A percentile compares a stretch with the other conserved stretches of the same genome.
Conservation (phyloP, 768 basidiomycete genomes). For the Suillus alpinus region DNA sequence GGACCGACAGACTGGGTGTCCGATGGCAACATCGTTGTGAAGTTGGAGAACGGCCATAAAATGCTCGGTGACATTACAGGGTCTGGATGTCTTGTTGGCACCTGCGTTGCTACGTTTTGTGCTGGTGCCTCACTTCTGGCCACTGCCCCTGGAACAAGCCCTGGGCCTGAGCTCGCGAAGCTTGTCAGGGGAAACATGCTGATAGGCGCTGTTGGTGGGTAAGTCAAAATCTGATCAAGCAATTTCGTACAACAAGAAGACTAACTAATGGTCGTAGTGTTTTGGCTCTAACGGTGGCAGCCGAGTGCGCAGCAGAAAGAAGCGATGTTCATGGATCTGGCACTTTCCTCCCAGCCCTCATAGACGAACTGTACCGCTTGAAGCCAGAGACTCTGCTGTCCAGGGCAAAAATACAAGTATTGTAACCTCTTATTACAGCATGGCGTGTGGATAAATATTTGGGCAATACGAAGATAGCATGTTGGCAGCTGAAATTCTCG, state of each 20-base stretch:
- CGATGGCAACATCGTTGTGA: slow-evolving; percentile 70
- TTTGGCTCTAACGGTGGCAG: slow-evolving; percentile 57
- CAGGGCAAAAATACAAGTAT: slow-evolving; percentile 27
- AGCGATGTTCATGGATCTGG: slow-evolving; percentile 58
- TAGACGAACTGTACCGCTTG: slow-evolving; percentile 56
- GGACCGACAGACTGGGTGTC: slow-evolving; percentile 82
- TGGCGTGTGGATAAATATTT: not conserved
- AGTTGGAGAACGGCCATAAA: slow-evolving; percentile 69
- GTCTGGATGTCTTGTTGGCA: slow-evolving; percentile 83
- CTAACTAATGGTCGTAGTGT: slow-evolving; percentile 35
- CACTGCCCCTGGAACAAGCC: slow-evolving; percentile 10
- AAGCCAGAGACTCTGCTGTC: slow-evolving; percentile 35
- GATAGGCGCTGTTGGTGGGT: slow-evolving; percentile 75
- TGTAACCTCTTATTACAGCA: not conserved
- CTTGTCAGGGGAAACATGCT: slow-evolving; percentile 80
- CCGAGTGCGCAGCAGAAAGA: slow-evolving; percentile 53
- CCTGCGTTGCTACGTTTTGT: slow-evolving; percentile 76
- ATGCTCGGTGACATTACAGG: slow-evolving; percentile 83
- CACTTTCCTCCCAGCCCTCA: slow-evolving; percentile 61
- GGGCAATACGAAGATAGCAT: not conserved
- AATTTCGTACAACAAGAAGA: not conserved
- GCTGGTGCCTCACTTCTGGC: slow-evolving; percentile 55
- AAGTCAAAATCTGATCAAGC: slow-evolving; percentile 20
- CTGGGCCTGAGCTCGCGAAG: slow-evolving; percentile 30
- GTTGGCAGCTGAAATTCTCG: not conserved